Evolutionary conservation across 1,139 yeast genomes (phyloP), one percentile per base, ranked within the genome.

Genomic region (Lodderomyces beijingensis): DNA sequence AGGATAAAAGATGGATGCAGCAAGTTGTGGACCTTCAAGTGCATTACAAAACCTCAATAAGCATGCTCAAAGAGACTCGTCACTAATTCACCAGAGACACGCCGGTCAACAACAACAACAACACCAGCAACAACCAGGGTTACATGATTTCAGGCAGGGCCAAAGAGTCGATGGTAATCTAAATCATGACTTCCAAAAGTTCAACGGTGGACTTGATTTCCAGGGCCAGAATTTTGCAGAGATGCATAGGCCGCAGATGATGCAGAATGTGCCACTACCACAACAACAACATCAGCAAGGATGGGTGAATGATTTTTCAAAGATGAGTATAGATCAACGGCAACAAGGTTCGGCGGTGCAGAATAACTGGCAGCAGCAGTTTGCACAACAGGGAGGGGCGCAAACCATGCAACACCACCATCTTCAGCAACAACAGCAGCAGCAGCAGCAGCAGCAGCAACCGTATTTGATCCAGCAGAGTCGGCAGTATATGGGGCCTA

Each of bases 271-370:
- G 10, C 41, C 42, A 7, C 45, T 40, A 16, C 44, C 40, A 3
- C 47, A 38, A 14, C 37, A 39, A 20, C 37, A 23, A 16, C 37
- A 39, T 18, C 44, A 38, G 21, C 41, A 26, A 14, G 35, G 30
- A 17, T 62, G 67, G 69, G 62, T 62, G 4, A 56, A 46, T 35
- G 68, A 62, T 37, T 63, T 63, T 39, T 53, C 63, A 6, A 46
- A 46, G 17, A 43, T 59, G 38, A 46, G 56, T 6, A 39, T 58
- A 14, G 39, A 37, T 3, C 34, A 35, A 10, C 38, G 36, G 22
- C 35, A 25, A 24, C 39, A 33, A 22, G 36, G 23, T 24, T 34
- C 32, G 16, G 43, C 37, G 19, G 30, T 28, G n/a, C 40, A 39
- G 16, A 34, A 36, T 15, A 55, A 50, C 37, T 57, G 65, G 65